Evolutionary conservation across 2,329 filamentous ascomycete species (phyloP), one percentile per base, ranked within the genome.

Genomic region (Mycosphaerella sp.): DNA sequence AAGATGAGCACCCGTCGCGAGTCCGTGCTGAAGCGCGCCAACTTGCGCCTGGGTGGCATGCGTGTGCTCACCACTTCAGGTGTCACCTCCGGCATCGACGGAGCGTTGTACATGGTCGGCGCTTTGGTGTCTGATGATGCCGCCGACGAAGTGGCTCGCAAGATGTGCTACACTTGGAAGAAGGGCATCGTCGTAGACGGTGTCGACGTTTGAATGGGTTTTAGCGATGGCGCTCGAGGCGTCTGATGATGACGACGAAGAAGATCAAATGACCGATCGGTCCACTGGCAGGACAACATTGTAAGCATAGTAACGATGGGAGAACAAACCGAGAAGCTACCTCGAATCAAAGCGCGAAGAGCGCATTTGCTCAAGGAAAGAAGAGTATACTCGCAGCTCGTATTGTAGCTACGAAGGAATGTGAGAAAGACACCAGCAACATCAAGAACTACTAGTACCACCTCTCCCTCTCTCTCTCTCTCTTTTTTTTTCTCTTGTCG

Each of bases 161-260:
- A 79, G 59, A 82, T 93, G 77, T 86, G 91, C 74, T 87, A 90
- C 76, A 81, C 79, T 65, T 95, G 89, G 89, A 80, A 80, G 69
- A 91, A 90, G 82, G 87, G 87, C 61, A 76, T 87, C 68, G 87
- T 89, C 61, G 85, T 91, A 62, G 86, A 91, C 68, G 86, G 86
- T 58, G 82, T 90, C 68, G 87, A 93, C 73, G 86, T 93, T 70
- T 91, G 81, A 60, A 60, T 53, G 42, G 14, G 34, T 47, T 44
- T 52, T 34, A 47, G 49, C 43, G 49, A 50, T 40, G 41, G 41
- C 40, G 47, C 32, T 50, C 27, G 21, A 39, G 32, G 48, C 39
- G n/a, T 18, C 35, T 28, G 37, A 49, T 40, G 41, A 32, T 18
- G 14, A 8, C 6, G 8, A 32, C 30, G 21, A 25, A 25, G 21